A percentile compares a stretch with the other conserved stretches of the same genome.
Evolutionary conservation across 176 grass and related monocot genomes (phyloP).

Genomic region (Cenchrus americanus): DNA sequence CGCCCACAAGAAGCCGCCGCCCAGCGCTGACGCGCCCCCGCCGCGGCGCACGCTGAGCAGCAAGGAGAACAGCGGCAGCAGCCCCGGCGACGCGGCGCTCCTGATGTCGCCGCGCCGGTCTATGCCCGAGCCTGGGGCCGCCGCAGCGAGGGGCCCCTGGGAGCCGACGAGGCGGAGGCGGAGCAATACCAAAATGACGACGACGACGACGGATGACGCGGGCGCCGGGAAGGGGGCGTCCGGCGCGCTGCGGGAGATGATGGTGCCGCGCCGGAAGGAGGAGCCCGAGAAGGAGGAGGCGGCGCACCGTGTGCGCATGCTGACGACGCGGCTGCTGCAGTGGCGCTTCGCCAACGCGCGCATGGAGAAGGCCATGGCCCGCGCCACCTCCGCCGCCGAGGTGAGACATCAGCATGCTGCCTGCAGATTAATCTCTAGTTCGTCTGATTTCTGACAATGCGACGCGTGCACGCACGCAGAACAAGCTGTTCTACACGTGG

Average conservation of each 20-base stretch:
- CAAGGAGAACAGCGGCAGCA: slow-evolving; percentile 40
- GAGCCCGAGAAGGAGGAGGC: slow-evolving; percentile 60
- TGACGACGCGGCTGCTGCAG: slow-evolving; percentile 63
- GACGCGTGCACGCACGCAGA: slow-evolving; percentile 37
- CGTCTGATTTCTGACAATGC: not conserved
- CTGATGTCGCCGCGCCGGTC: slow-evolving; percentile 30
- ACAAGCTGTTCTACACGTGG: slow-evolving; percentile 86
- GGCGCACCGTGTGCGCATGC: slow-evolving; percentile 58
- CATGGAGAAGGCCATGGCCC: slow-evolving; percentile 51
- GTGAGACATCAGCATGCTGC: slow-evolving; percentile 32
- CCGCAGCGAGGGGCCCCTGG: slow-evolving; percentile 30
- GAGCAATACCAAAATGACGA: not conserved
- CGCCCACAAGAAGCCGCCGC: slow-evolving; percentile 41
- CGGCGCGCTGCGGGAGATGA: slow-evolving; percentile 46
- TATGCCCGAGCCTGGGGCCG: slow-evolving; percentile 21
- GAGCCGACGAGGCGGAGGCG: slow-evolving; percentile 40
- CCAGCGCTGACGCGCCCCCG: slow-evolving; percentile 8
- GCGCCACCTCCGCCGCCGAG: slow-evolving; percentile 60
- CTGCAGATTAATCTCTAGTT: too few relatives aligned
- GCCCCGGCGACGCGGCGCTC: not conserved
- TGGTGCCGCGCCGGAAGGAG: slow-evolving; percentile 51
- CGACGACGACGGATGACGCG: not conserved
- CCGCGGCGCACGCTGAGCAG: slow-evolving; percentile 35
- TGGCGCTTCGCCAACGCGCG: slow-evolving; percentile 90
- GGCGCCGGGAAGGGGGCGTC: slow-evolving; percentile 12